phyloP scores from a whole-genome alignment of 208 protist genomes.

The Porcisia hertigi region DNA sequence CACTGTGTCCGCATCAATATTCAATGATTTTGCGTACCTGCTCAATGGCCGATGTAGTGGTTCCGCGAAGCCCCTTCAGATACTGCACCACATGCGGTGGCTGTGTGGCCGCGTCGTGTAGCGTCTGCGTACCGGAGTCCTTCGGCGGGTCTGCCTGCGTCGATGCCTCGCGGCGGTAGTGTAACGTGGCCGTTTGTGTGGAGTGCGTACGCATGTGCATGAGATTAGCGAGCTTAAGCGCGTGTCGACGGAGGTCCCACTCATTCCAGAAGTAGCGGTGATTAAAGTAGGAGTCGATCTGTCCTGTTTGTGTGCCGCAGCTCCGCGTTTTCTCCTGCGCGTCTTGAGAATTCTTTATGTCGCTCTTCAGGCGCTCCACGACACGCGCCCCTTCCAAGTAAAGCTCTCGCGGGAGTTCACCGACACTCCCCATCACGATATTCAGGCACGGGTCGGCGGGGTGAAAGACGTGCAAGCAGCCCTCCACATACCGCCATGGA shows the following conservation, averaged over 20 bases:
- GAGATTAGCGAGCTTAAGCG: constrained; percentile 90
- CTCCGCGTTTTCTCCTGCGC: constrained; percentile 14
- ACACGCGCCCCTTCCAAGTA: constrained; percentile 77
- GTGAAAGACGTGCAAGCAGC: constrained; percentile 40
- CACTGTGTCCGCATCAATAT: constrained; percentile 38
- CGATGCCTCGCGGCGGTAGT: constrained; percentile 82
- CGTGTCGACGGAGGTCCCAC: constrained; percentile 91
- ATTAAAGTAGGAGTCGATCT: constrained; percentile 86
- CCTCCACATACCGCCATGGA: constrained; percentile 51
- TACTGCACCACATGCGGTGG: constrained; percentile 84
- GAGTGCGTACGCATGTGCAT: constrained; percentile 88
- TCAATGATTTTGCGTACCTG: constrained; percentile 80
- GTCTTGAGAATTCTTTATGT: constrained; percentile 1
- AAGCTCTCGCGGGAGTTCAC: constrained; percentile 70
- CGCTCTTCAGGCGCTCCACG: constrained; percentile 17
- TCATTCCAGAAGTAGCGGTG: constrained; percentile 93
- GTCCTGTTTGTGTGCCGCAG: constrained; percentile 83
- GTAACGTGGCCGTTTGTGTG: constrained; percentile 80
- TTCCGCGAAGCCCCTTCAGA: constrained; percentile 88
- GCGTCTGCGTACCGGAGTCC: constrained; percentile 76
- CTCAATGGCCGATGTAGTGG: constrained; percentile 71
- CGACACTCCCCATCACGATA: constrained; percentile 60
- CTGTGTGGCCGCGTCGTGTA: constrained; percentile 82
- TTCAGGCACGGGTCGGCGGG: constrained; percentile 38
- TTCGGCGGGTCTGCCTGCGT: constrained; percentile 78